These are phyloP conservation scores for Sanghuangporus baumii DNA, from an alignment of 1,284 basidiomycete genomes.

Conservation along the genomic window DNA sequence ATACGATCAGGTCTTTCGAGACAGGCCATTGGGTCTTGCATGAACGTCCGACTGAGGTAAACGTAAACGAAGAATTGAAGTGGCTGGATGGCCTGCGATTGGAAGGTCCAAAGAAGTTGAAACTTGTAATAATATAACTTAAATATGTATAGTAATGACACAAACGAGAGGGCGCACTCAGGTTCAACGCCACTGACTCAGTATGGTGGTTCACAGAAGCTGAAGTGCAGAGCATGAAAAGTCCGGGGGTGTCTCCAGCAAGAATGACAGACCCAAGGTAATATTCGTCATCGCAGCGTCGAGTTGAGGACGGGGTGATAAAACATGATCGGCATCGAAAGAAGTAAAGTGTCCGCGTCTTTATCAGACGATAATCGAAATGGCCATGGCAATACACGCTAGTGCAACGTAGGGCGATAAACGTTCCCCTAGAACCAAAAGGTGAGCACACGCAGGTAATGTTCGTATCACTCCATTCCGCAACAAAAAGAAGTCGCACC, in stretches of 20 bases:
- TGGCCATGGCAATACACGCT: constrained; percentile 48
- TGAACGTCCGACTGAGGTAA: constrained; percentile 25
- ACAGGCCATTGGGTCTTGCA: constrained; percentile 30
- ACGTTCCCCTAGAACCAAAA: constrained; percentile 44
- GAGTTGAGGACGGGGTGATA: neutral
- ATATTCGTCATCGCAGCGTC: neutral
- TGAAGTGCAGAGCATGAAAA: neutral
- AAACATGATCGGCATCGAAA: neutral
- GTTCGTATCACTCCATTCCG: neutral
- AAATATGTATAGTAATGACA: neutral
- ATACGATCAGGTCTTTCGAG: constrained; percentile 27
- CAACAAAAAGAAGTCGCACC: constrained; percentile 42
- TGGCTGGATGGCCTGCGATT: constrained; percentile 10
- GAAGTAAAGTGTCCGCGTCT: neutral
- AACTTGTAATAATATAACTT: neutral
- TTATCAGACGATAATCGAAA: constrained; percentile 27
- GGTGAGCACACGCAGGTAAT: neutral
- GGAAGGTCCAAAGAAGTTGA: neutral
- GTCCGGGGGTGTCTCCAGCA: neutral
- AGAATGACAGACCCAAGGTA: neutral
- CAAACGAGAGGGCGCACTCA: neutral
- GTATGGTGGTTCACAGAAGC: neutral
- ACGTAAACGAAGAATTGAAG: constrained; percentile 21
- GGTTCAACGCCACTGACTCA: neutral
- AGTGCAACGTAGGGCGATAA: constrained; percentile 65